These are phyloP conservation scores for Nigrospora sphaerica DNA, from an alignment of 2,329 filamentous ascomycete genomes.

Conservation along the genomic window DNA sequence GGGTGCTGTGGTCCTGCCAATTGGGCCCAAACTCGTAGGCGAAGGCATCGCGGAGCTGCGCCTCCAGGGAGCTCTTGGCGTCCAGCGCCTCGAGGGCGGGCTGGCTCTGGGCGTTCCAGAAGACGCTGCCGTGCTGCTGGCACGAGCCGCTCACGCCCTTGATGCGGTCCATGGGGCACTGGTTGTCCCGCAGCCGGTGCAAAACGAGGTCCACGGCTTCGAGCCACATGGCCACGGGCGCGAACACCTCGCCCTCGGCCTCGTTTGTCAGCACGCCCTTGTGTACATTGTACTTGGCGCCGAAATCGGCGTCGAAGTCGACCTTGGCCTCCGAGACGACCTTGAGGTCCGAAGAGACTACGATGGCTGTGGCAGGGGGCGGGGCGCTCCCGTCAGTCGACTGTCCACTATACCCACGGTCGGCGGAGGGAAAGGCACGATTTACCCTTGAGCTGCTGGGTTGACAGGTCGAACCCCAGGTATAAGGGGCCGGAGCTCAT, in stretches of 20 bases:
- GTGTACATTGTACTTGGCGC: constrained; percentile 64
- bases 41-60: constrained; percentile 68
- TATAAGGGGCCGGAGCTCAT: constrained; percentile 58
- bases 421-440: background rate
- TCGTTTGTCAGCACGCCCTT: constrained; percentile 86
- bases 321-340: constrained; percentile 82
- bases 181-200: constrained; percentile 58
- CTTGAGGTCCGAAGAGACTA: constrained; percentile 75
- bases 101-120: constrained; percentile 73
- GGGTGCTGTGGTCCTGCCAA: constrained; percentile 96
- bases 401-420: background rate
- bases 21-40: constrained; percentile 86
- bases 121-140: constrained; percentile 97
- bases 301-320: constrained; percentile 85
- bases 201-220: constrained; percentile 87
- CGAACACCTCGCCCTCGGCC: constrained; percentile 80
- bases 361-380: constrained; percentile 51
- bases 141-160: constrained; percentile 83
- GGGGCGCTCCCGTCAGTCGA: too few species aligned
- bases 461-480: constrained; percentile 91
- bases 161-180: constrained; percentile 67
- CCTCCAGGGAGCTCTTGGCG: constrained; percentile 50
- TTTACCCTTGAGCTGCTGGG: constrained; percentile 87
- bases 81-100: constrained; percentile 51
- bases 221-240: constrained; percentile 89